Evolutionary conservation across 2,329 filamentous ascomycete genomes (phyloP).

Genomic region (Fusarium torreyae): DNA sequence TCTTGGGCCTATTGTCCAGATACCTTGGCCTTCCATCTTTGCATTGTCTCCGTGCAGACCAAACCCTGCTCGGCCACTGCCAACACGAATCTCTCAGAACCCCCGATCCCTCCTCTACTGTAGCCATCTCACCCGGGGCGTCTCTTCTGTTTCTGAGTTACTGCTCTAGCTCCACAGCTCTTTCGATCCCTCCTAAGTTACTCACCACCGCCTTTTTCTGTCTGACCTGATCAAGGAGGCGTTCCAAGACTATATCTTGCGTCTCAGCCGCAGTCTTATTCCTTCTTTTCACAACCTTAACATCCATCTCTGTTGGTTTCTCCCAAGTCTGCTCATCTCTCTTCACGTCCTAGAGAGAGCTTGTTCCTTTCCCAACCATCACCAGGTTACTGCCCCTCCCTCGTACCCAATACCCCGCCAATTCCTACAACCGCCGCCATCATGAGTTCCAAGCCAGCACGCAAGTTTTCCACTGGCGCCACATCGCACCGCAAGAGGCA

Average conservation of each 20-base stretch:
- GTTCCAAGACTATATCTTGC: conserved; percentile 44
- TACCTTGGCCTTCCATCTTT: conserved; percentile 29
- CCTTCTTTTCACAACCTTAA: conserved; percentile 20
- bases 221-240: conserved; percentile 45
- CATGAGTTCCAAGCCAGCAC: conserved; percentile 51
- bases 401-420: conserved; percentile 29
- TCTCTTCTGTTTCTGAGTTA: conserved; percentile 30
- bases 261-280: conserved; percentile 27
- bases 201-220: conserved; percentile 49
- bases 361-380: not conserved
- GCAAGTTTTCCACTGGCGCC: conserved; percentile 62
- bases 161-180: conserved; percentile 45
- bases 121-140: conserved; percentile 40
- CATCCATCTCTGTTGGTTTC: conserved; percentile 28
- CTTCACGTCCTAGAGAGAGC: conserved; percentile 21
- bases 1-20: conserved; percentile 39
- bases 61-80: conserved; percentile 25
- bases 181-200: conserved; percentile 44
- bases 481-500: conserved; percentile 63
- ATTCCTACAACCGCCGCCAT: conserved; percentile 34
- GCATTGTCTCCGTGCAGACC: conserved; percentile 15
- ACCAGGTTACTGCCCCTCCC: conserved; percentile 31
- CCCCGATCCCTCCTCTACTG: conserved; percentile 37
- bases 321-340: conserved; percentile 11
- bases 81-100: conserved; percentile 33